Conservation (phyloP, 2,329 filamentous ascomycete species). For the Macrophomina phaseolina region DNA sequence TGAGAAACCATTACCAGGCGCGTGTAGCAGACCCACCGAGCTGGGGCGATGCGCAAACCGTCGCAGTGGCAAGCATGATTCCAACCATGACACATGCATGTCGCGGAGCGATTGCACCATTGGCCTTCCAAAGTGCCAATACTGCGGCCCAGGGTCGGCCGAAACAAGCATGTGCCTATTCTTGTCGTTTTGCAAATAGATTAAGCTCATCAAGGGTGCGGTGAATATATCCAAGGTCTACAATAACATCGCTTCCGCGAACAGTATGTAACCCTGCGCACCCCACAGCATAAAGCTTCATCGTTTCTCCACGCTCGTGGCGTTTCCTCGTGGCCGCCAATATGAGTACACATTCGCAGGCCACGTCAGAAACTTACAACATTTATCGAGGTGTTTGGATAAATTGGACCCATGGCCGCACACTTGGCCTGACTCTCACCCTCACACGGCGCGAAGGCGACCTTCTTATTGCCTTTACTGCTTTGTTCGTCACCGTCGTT, state of each 20-base stretch:
- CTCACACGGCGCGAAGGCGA: conserved; percentile 30
- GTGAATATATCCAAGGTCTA: background rate
- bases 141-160: too few species aligned
- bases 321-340: background rate
- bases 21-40: too few species aligned
- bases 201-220: background rate
- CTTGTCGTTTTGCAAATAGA: background rate
- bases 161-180: background rate
- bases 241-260: background rate
- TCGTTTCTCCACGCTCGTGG: too few species aligned
- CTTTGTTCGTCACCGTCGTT: conserved; percentile 31
- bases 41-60: too few species aligned
- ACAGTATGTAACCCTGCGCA: background rate
- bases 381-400: conserved; percentile 34
- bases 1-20: too few species aligned
- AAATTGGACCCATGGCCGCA: conserved; percentile 28
- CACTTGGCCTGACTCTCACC: conserved; percentile 33
- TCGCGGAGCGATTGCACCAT: too few species aligned
- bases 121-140: too few species aligned
- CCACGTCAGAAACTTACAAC: background rate
- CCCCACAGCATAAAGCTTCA: background rate
- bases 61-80: too few species aligned
- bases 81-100: too few species aligned
- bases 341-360: background rate
- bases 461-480: conserved; percentile 36